These are phyloP conservation scores for Scytalidium lignicola DNA, from an alignment of 2,329 filamentous ascomycete genomes.

Conservation along the genomic window DNA sequence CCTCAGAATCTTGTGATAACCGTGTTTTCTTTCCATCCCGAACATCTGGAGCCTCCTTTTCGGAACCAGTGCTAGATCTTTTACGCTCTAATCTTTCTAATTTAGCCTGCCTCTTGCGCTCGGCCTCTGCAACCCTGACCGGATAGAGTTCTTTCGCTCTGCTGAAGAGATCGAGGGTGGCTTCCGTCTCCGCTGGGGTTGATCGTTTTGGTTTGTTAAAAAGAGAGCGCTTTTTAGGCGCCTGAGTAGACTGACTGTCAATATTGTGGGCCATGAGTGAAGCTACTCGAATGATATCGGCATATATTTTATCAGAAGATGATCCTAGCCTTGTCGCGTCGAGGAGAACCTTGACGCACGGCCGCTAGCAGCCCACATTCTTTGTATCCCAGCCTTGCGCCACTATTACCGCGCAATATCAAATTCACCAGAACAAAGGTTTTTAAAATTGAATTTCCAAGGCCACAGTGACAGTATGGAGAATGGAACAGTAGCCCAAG, in stretches of 20 bases:
- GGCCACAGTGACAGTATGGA: conserved; percentile 58
- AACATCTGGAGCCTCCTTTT: conserved; percentile 15
- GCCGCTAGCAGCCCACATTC: background rate
- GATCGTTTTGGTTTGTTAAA: conserved; percentile 52
- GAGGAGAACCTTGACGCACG: background rate
- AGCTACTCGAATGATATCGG: background rate
- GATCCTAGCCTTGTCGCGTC: background rate
- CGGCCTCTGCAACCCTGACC: conserved; percentile 37
- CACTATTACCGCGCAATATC: background rate
- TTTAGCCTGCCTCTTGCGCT: conserved; percentile 29
- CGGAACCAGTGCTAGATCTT: conserved; percentile 18
- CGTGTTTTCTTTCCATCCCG: conserved; percentile 21
- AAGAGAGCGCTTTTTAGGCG: conserved; percentile 33
- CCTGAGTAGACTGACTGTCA: conserved; percentile 1
- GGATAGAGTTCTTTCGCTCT: conserved; percentile 41
- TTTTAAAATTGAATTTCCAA: no score
- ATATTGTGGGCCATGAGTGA: conserved; percentile 11
- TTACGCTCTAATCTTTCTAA: conserved; percentile 19
- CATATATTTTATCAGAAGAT: background rate
- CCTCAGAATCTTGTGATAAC: conserved; percentile 13
- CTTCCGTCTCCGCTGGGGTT: conserved; percentile 27
- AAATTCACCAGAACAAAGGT: background rate
- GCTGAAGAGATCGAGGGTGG: conserved; percentile 39
- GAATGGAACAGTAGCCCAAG: conserved; percentile 55
- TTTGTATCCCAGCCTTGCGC: background rate